phyloP scores from a whole-genome alignment of 495 filamentous ascomycete species.

The Penicillium coffeae region DNA sequence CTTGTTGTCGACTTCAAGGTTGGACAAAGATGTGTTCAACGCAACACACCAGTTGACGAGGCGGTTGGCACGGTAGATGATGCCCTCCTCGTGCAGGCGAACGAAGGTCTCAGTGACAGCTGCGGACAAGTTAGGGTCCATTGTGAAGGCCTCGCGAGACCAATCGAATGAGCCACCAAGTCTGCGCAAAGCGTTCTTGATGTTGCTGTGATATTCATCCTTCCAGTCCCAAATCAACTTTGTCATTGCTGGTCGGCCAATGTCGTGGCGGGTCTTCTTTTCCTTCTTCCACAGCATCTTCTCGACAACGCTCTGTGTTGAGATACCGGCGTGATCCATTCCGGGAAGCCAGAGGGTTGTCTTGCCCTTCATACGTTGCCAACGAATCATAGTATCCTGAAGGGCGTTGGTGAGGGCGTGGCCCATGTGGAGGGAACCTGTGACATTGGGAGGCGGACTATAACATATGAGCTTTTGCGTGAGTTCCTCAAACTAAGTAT shows the following conservation, averaged over 20 bases:
- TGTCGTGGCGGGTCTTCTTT: constrained; percentile 61
- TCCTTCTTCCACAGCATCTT: constrained; percentile 69
- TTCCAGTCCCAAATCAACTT: constrained; percentile 68
- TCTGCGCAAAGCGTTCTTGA: constrained; percentile 54
- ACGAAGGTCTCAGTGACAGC: constrained; percentile 73
- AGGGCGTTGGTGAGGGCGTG: constrained; percentile 65
- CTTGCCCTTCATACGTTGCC: constrained; percentile 60
- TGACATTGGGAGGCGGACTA: constrained; percentile 74
- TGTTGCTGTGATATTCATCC: constrained; percentile 61
- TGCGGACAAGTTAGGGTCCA: constrained; percentile 61
- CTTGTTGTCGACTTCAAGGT: constrained; percentile 73
- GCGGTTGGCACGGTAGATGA: constrained; percentile 71
- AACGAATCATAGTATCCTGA: constrained; percentile 74
- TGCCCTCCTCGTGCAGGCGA: constrained; percentile 67
- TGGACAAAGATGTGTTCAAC: constrained; percentile 71
- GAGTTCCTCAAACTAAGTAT: neutral
- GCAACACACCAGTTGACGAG: constrained; percentile 76
- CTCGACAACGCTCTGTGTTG: constrained; percentile 73
- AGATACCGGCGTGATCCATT: constrained; percentile 75
- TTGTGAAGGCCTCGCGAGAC: constrained; percentile 69
- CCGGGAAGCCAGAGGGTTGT: constrained; percentile 71
- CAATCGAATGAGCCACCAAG: constrained; percentile 64
- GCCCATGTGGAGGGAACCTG: constrained; percentile 64
- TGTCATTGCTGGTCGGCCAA: constrained; percentile 59
- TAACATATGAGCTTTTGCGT: neutral